Evolutionary conservation across 1,284 basidiomycete genomes (phyloP).

Genomic region (Sporisorium exsertum): DNA sequence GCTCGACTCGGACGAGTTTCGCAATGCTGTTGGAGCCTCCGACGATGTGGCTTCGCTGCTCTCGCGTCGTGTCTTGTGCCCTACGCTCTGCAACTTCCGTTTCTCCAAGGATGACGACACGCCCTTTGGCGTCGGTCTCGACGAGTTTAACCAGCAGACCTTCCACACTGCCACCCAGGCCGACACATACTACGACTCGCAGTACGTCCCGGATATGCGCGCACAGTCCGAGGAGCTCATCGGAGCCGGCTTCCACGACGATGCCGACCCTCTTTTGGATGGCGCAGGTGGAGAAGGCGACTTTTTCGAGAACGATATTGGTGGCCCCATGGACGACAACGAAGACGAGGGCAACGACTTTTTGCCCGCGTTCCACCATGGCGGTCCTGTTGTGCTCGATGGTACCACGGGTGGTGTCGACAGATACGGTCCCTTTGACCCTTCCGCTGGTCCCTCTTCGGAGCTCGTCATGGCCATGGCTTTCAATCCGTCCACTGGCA

Average conservation of each 20-base stretch:
- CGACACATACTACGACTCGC: conserved; percentile 25
- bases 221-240: conserved; percentile 34
- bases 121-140: conserved; percentile 50
- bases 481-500: conserved; percentile 61
- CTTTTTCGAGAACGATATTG: conserved; percentile 37
- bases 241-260: conserved; percentile 24
- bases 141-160: conserved; percentile 47
- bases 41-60: conserved; percentile 43
- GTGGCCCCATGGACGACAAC: conserved; percentile 29
- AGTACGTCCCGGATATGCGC: conserved; percentile 14
- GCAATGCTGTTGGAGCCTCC: conserved; percentile 11
- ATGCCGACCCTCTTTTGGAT: conserved; percentile 27
- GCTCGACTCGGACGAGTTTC: conserved; percentile 39
- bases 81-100: conserved; percentile 58
- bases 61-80: conserved; percentile 55
- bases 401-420: conserved; percentile 38
- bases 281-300: conserved; percentile 30
- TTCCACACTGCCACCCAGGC: conserved; percentile 38
- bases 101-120: conserved; percentile 62
- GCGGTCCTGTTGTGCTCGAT: conserved; percentile 41
- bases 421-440: conserved; percentile 45
- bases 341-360: conserved; percentile 65
- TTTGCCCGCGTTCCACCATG: conserved; percentile 51
- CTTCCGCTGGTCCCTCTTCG: conserved; percentile 67
- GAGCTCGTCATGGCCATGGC: conserved; percentile 88